These are phyloP conservation scores for Penicillium sp. DNA, from an alignment of 2,329 filamentous ascomycete genomes.

Conservation along the genomic window DNA sequence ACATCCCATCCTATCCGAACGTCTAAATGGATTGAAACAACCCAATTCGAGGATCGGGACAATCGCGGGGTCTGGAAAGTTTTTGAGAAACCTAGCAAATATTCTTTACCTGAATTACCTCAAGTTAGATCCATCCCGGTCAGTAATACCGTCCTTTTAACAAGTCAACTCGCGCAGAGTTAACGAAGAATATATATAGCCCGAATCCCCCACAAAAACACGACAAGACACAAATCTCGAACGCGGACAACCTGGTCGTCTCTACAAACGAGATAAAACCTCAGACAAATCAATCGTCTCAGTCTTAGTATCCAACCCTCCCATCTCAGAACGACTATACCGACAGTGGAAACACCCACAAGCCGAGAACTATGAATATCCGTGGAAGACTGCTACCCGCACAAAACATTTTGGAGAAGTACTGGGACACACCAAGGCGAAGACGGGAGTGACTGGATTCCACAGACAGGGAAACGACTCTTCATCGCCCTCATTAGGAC, in stretches of 20 bases:
- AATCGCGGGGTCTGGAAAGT: conserved; percentile 3
- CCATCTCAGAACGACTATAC: not conserved
- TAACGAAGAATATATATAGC: not conserved
- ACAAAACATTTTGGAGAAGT: conserved; percentile 5
- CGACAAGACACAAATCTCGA: not conserved
- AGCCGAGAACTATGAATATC: not conserved
- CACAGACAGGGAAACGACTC: not conserved
- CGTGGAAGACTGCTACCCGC: not conserved
- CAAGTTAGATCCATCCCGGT: conserved; percentile 6
- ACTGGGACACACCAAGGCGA: not conserved
- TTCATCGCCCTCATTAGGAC: not conserved
- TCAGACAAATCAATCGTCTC: conserved; percentile 10
- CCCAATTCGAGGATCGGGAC: conserved; percentile 1
- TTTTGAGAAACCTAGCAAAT: conserved; percentile 2
- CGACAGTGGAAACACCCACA: not conserved
- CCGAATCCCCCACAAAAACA: not conserved
- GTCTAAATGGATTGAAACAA: conserved; percentile 10
- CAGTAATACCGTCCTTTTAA: not conserved
- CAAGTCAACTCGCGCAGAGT: not conserved
- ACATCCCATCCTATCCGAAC: conserved; percentile 15
- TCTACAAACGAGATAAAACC: conserved; percentile 2
- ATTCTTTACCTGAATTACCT: not conserved
- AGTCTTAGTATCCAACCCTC: conserved; percentile 11
- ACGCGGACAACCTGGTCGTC: not conserved
- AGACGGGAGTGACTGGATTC: not conserved